These are phyloP conservation scores for Coniochaeta hoffmannii DNA, from an alignment of 2,329 filamentous ascomycete genomes.

Conservation along the genomic window DNA sequence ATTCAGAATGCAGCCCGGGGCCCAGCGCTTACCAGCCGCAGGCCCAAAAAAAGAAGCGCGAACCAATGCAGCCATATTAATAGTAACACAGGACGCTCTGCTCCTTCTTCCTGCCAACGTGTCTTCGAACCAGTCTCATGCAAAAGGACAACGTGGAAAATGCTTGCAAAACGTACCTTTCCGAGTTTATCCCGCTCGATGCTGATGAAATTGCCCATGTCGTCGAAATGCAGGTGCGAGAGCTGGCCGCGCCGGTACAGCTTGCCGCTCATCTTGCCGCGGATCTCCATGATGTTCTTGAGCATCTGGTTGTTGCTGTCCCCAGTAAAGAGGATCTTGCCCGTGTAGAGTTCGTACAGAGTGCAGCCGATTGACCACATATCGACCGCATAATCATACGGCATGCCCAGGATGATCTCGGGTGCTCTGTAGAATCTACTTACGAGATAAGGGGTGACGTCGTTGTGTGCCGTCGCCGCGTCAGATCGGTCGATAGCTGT, in stretches of 20 bases:
- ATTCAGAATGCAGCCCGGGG: background rate
- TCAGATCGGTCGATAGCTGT: conserved; percentile 92
- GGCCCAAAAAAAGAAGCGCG: conserved; percentile 5
- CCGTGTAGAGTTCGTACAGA: conserved; percentile 92
- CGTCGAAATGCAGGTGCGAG: conserved; percentile 73
- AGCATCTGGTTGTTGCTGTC: conserved; percentile 98
- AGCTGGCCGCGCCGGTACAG: conserved; percentile 77
- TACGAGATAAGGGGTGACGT: conserved; percentile 90
- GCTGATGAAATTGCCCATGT: conserved; percentile 74
- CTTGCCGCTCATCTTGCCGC: conserved; percentile 86
- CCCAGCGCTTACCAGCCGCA: background rate
- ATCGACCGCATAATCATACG: conserved; percentile 89
- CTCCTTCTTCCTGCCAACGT: background rate
- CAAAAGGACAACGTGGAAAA: conserved; percentile 10
- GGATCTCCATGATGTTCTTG: conserved; percentile 89
- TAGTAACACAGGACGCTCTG: conserved; percentile 2
- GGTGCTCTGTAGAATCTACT: conserved; percentile 96
- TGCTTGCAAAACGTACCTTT: conserved; percentile 41
- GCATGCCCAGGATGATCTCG: conserved; percentile 95
- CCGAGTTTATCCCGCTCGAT: conserved; percentile 83
- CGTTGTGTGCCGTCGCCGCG: conserved; percentile 60
- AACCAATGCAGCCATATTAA: background rate
- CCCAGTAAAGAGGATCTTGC: conserved; percentile 93
- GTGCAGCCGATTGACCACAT: conserved; percentile 99
- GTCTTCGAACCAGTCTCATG: background rate